phyloP scores from a whole-genome alignment of 208 protist genomes.

The Acanthamoeba rhysodes region DNA sequence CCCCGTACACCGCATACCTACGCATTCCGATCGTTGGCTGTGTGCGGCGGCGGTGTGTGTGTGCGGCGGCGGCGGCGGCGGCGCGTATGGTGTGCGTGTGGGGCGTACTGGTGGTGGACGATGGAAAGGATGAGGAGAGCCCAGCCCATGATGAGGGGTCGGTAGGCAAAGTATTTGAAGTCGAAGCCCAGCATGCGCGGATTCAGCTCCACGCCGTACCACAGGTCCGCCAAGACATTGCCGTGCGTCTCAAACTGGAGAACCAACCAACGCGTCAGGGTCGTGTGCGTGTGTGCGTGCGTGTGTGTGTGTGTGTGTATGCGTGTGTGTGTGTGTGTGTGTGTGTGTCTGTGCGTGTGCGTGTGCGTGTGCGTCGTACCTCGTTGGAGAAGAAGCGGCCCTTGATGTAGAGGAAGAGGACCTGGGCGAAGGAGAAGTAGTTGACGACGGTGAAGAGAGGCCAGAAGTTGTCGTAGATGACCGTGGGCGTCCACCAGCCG shows the following conservation, averaged over 20 bases:
- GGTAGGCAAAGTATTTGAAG: slow-evolving; percentile 52
- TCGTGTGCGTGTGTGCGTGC: not conserved
- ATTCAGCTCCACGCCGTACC: slow-evolving; percentile 49
- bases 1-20: slow-evolving; percentile 5
- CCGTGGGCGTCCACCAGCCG: slow-evolving; percentile 38
- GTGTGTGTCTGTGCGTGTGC: not conserved
- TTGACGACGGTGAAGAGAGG: slow-evolving; percentile 48
- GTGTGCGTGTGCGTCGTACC: not conserved
- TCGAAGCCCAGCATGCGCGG: slow-evolving; percentile 55
- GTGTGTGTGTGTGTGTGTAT: not conserved
- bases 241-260: not conserved
- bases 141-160: slow-evolving; percentile 65
- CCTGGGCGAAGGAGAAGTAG: slow-evolving; percentile 35
- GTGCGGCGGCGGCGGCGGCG: too few species aligned
- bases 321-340: not conserved
- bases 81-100: not conserved
- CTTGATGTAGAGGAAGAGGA: slow-evolving; percentile 62
- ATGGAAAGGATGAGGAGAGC: slow-evolving; percentile 57
- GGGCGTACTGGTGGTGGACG: slow-evolving; percentile 4
- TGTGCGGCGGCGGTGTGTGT: too few species aligned
- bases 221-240: slow-evolving; percentile 29
- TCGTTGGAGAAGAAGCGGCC: slow-evolving; percentile 39
- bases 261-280: not conserved
- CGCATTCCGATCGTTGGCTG: not conserved
- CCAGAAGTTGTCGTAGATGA: slow-evolving; percentile 61